These are phyloP conservation scores for Trametes elegans DNA, from an alignment of 768 basidiomycete genomes.

Conservation along the genomic window DNA sequence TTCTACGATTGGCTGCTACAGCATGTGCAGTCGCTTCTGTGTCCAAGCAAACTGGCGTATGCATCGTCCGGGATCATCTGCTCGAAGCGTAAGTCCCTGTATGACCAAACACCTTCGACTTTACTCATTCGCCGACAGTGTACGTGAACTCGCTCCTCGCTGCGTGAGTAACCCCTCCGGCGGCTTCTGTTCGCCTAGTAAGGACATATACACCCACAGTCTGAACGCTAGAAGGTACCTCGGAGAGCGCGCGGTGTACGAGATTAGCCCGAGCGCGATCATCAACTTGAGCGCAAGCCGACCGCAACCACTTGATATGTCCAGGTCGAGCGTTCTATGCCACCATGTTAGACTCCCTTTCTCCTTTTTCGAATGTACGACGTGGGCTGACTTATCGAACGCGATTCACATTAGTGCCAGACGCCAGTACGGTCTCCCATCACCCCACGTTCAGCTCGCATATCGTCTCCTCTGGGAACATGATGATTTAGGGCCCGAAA, in stretches of 20 bases:
- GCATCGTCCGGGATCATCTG: neutral
- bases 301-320: neutral
- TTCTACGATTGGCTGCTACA: neutral
- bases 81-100: neutral
- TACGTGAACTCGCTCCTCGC: conserved; percentile 10
- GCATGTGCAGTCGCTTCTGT: neutral
- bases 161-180: neutral
- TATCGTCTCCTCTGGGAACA: no score
- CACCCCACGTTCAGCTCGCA: no score
- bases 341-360: no score
- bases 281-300: neutral
- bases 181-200: no score
- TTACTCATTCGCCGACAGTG: neutral
- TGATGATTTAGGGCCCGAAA: no score
- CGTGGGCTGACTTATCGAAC: no score
- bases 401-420: no score
- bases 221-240: conserved; percentile 2
- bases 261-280: neutral
- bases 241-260: neutral
- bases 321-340: no score
- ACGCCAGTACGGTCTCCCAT: no score
- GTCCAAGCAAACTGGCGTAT: neutral
- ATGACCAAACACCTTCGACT: neutral
- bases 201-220: neutral
- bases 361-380: no score